Conservation (phyloP, 305 asterid species). For the Nicotiana rustica region DNA sequence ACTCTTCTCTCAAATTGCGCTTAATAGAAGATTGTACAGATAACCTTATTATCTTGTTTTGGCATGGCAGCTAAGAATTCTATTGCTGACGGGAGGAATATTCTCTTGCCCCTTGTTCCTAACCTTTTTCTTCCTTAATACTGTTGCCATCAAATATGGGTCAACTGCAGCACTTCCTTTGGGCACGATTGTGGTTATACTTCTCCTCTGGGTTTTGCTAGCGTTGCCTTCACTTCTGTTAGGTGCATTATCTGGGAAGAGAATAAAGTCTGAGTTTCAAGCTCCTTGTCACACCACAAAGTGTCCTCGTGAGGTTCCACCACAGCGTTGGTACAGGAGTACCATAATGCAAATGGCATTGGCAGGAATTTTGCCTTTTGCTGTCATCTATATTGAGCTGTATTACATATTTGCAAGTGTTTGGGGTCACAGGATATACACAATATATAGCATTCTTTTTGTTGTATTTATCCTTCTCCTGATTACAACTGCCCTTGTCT, state of each 20-base stretch:
- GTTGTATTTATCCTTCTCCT: constrained; percentile 35
- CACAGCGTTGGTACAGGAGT: constrained; percentile 34
- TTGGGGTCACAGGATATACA: constrained; percentile 41
- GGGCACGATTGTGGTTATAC: constrained; percentile 27
- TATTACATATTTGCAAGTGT: constrained; percentile 39
- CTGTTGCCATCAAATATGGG: constrained; percentile 35
- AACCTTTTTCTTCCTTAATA: constrained; percentile 38
- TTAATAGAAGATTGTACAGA: neutral
- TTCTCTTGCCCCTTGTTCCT: constrained; percentile 34
- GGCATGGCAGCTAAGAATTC: constrained; percentile 33
- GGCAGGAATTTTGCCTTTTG: constrained; percentile 39
- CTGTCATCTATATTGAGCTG: constrained; percentile 33
- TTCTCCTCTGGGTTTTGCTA: constrained; percentile 32
- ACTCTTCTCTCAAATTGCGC: neutral
- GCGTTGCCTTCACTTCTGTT: constrained; percentile 37
- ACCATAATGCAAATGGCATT: constrained; percentile 36
- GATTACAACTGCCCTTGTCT: constrained; percentile 35
- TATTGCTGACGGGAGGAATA: constrained; percentile 38
- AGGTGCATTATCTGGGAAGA: constrained; percentile 38
- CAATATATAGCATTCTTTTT: constrained; percentile 29
- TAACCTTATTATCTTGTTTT: constrained; percentile 26
- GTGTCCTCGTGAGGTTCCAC: constrained; percentile 42
- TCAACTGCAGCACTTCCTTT: constrained; percentile 41
- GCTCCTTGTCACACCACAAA: constrained; percentile 42
- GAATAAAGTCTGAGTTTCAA: constrained; percentile 31